phyloP scores from a whole-genome alignment of 331 rosid genomes.

The Arachis monticola region DNA sequence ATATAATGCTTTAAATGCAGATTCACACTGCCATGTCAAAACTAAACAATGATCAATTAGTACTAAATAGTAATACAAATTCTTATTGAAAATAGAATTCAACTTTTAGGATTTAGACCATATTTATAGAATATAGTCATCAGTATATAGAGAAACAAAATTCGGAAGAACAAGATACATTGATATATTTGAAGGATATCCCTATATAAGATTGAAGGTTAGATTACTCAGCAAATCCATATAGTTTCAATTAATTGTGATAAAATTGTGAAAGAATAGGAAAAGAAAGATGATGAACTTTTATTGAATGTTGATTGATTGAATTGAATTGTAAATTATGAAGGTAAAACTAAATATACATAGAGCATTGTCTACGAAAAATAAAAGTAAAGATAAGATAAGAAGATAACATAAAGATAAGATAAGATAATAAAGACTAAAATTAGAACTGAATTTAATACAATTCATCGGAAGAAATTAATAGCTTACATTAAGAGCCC shows the following conservation, averaged over 20 bases:
- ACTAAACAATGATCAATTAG: not conserved
- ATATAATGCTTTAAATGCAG: constrained; percentile 25
- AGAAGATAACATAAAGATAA: too few relatives aligned
- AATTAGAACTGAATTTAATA: not conserved
- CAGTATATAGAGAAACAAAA: not conserved
- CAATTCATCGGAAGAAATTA: constrained; percentile 21
- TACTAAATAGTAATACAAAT: not conserved
- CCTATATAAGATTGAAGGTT: not conserved
- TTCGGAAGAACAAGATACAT: not conserved
- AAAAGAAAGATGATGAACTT: too few relatives aligned
- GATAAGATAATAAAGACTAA: too few relatives aligned
- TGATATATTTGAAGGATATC: constrained; percentile 4
- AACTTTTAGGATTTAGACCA: not conserved
- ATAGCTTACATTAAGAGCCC: constrained; percentile 73
- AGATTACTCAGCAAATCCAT: too few relatives aligned
- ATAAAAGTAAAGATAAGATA: too few relatives aligned
- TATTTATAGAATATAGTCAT: not conserved
- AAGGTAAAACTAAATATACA: too few relatives aligned
- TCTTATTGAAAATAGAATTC: not conserved
- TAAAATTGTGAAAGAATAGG: too few relatives aligned
- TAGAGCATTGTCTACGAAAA: too few relatives aligned
- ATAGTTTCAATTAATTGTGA: too few relatives aligned
- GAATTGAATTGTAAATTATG: too few relatives aligned
- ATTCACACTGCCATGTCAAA: not conserved
- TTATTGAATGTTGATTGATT: too few relatives aligned